Percentiles rank a stretch among this genome's conserved stretches.
Evolutionary conservation across 73 alveolate species (phyloP).

Genomic region (Tetrahymena malaccensis): DNA sequence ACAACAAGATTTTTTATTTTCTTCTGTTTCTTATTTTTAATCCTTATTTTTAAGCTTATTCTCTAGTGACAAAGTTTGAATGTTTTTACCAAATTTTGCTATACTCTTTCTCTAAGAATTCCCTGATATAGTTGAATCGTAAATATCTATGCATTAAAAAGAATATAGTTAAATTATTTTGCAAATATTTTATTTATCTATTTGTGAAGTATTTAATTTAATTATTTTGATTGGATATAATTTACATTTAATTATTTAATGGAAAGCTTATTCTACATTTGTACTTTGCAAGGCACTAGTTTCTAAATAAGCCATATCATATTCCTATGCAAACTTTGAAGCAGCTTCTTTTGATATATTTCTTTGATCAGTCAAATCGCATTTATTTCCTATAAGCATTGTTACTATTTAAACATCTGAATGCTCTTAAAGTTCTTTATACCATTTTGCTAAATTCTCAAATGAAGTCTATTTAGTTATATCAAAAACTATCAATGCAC

Average conservation of each 20-base stretch:
- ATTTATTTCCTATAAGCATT: slow-evolving; percentile 44
- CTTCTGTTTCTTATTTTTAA: neutral
- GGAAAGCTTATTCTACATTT: slow-evolving; percentile 40
- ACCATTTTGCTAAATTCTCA: slow-evolving; percentile 12
- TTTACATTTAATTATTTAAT: slow-evolving; percentile 20
- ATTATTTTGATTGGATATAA: neutral
- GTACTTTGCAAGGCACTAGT: slow-evolving; percentile 50
- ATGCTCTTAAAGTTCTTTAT: slow-evolving; percentile 10
- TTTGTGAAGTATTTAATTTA: neutral
- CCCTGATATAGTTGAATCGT: neutral
- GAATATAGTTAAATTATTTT: neutral
- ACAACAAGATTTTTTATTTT: neutral
- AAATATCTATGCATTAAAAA: neutral
- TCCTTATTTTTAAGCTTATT: neutral
- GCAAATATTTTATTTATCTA: neutral
- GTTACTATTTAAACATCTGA: slow-evolving; percentile 10
- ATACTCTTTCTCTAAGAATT: neutral
- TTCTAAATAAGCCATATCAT: slow-evolving; percentile 29
- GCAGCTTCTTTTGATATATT: slow-evolving; percentile 1
- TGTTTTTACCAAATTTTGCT: neutral
- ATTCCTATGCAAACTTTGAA: neutral
- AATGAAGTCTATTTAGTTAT: slow-evolving; percentile 20
- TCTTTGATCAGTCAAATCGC: neutral
- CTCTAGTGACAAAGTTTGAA: neutral
- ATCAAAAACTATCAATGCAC: slow-evolving; percentile 38